Percentiles rank a stretch among this genome's conserved stretches.
Conservation (phyloP, 2,329 filamentous ascomycete species). For the Pseudogymnoascus sp. region DNA sequence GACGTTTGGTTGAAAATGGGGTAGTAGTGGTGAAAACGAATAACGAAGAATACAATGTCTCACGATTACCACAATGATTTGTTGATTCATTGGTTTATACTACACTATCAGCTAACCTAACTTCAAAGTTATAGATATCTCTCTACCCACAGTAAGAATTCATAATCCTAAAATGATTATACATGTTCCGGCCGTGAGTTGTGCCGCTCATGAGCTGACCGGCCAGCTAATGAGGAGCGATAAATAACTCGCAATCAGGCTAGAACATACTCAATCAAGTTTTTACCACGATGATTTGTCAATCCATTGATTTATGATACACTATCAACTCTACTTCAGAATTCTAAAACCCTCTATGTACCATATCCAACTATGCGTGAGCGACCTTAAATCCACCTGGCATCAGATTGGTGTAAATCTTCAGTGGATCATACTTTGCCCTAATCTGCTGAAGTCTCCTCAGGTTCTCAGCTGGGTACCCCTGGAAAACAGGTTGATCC, state of each 20-base stretch:
- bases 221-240: no score
- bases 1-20: background rate
- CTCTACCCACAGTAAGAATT: no score
- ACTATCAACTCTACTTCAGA: background rate
- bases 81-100: no score
- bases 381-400: constrained; percentile 18
- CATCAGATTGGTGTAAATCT: constrained; percentile 24
- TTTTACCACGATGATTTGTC: no score
- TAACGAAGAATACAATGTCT: background rate
- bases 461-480: constrained; percentile 30
- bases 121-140: no score
- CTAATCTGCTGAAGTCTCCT: constrained; percentile 28
- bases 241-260: no score
- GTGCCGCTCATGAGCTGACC: no score
- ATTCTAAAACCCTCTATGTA: background rate
- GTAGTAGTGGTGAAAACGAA: background rate
- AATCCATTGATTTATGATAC: background rate
- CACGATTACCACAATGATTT: background rate
- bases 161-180: no score
- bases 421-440: constrained; percentile 28
- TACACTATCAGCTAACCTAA: no score
- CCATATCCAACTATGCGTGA: background rate
- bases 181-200: no score
- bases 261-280: no score
- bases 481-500: constrained; percentile 22